Percentiles rank a stretch among this genome's conserved stretches.
These are phyloP conservation scores for Cylindrotheca closterium DNA, from an alignment of 108 stramenopile species.

Conservation along the genomic window DNA sequence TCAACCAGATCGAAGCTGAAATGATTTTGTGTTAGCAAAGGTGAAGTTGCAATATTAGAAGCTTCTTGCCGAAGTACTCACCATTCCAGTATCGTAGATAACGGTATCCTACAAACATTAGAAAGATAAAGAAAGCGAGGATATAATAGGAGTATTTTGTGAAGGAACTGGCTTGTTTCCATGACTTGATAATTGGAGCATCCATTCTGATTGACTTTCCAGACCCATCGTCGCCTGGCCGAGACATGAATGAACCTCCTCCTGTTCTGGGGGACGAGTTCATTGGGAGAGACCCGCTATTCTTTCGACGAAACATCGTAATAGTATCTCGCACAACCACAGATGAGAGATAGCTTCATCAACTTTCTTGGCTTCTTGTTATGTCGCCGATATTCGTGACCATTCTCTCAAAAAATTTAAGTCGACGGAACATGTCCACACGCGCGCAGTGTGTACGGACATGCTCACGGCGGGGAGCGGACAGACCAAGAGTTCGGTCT, in stretches of 20 bases:
- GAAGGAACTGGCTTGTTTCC: conserved; percentile 48
- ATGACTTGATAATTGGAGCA: conserved; percentile 67
- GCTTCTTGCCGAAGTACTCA: too few relatives aligned
- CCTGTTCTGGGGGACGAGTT: not conserved
- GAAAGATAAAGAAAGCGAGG: conserved; percentile 22
- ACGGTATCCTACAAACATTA: conserved; percentile 40
- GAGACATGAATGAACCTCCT: conserved; percentile 1
- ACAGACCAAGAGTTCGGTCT: too few relatives aligned
- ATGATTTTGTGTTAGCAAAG: not conserved
- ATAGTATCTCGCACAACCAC: too few relatives aligned
- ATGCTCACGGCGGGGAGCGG: too few relatives aligned
- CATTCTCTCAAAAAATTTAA: too few relatives aligned
- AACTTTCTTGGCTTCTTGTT: too few relatives aligned
- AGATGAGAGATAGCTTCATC: too few relatives aligned
- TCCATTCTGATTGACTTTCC: conserved; percentile 77
- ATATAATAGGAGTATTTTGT: conserved; percentile 61
- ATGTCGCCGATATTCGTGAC: too few relatives aligned
- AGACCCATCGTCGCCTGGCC: conserved; percentile 50
- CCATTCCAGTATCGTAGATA: conserved; percentile 36
- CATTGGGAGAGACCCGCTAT: conserved; percentile 8
- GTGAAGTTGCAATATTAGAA: too few relatives aligned
- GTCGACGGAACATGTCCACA: too few relatives aligned
- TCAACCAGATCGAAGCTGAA: conserved; percentile 51
- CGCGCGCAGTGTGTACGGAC: too few relatives aligned
- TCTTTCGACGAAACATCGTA: conserved; percentile 20